Evolutionary conservation across 495 filamentous ascomycete species (phyloP), one percentile per base, ranked within the genome.

Genomic region (Penicillium ucsense): DNA sequence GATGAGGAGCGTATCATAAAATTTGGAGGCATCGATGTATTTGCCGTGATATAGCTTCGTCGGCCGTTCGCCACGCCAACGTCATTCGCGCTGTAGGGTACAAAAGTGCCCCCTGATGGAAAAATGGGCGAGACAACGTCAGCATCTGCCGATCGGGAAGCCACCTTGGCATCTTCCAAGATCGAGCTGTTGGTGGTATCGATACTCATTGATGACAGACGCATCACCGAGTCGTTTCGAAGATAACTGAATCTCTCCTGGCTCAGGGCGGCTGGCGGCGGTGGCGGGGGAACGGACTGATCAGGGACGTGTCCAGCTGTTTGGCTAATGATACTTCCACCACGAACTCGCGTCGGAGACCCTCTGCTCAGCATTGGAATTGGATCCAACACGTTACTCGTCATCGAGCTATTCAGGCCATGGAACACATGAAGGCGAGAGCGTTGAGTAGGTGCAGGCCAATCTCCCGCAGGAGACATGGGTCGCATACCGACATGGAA

Each of bases 171-270:
- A 31, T 71, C 73, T 9, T 74, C 66, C n/a, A 77, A 49, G 36
- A 76, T 71, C 2, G 72, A 74, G 46, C 72, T 77, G 47, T 74
- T 65, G 2, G 66, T 72, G 6, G 71, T 76, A 43, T 73, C 66
- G 1, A 74, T 47, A 44, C 72, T 76, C 45, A 68, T 60, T 0
- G 64, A 69, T 3, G 73, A 75, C 28, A 69, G 53, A 4, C 70
- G 62, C 52, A 66, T 60, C 29, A 57, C 41, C 8, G 66, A 72
- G 43, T 67, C 61, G 38, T 74, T 73, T 41, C 61, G 59, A 11
- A 65, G 58, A 27, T 68, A 65, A n/a, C 57, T 66, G 33, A 68
- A 57, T 38, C 62, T 56, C 12, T 70, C 61, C 5, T 54, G 54
- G 8, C 55, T 61, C 46, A 64, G 71, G 8, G 65, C 64, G 37